A percentile compares a stretch with the other conserved stretches of the same genome.
phyloP scores from a whole-genome alignment of 768 basidiomycete genomes.

The Suillus discolor region DNA sequence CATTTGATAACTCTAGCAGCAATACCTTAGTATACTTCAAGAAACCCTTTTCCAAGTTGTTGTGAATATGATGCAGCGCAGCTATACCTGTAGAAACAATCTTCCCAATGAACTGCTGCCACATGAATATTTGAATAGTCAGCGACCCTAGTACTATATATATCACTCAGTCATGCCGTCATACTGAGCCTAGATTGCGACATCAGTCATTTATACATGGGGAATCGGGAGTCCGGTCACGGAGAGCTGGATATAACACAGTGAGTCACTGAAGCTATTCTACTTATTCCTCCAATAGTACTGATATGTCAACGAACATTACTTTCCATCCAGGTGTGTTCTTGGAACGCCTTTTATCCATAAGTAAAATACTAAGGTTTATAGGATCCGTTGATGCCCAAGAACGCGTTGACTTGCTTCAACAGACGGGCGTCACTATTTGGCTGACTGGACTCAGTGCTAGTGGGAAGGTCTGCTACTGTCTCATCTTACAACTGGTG shows the following conservation, averaged over 20 bases:
- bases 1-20: background rate
- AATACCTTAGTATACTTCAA: background rate
- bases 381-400: constrained; percentile 69
- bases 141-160: background rate
- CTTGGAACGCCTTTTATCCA: background rate
- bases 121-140: background rate
- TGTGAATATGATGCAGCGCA: background rate
- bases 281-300: background rate
- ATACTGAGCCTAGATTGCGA: background rate
- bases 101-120: background rate
- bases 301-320: constrained; percentile 48
- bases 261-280: background rate
- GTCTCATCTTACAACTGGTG: too few species aligned
- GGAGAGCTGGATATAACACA: background rate
- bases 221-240: background rate
- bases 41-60: too few species aligned
- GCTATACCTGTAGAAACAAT: background rate
- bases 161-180: background rate
- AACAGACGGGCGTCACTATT: constrained; percentile 87
- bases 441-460: constrained; percentile 98
- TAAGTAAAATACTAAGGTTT: constrained; percentile 10
- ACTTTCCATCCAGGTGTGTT: constrained; percentile 68
- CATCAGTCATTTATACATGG: background rate
- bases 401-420: constrained; percentile 69
- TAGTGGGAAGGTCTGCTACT: constrained; percentile 77